Conservation (phyloP, 441 rosid genomes). For the Corymbia citriodora region DNA sequence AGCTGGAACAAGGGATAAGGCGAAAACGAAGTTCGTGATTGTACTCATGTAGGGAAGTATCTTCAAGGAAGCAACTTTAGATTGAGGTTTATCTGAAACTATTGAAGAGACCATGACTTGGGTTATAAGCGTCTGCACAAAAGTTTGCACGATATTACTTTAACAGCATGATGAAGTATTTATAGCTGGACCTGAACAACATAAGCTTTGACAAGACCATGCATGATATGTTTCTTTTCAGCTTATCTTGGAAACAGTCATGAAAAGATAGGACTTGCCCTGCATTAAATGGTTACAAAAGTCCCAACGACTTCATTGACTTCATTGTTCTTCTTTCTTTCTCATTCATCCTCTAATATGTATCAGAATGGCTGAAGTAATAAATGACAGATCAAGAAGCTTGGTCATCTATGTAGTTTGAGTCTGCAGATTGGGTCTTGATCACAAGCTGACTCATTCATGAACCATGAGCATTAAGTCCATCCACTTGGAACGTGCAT, state of each 20-base stretch:
- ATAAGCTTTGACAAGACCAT: not conserved
- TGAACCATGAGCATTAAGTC: not conserved
- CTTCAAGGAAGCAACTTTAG: not conserved
- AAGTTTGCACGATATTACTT: not conserved
- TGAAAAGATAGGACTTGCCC: not conserved
- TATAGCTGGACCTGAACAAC: not conserved
- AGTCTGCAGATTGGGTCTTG: not conserved
- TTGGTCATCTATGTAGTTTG: not conserved
- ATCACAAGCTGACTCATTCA: not conserved
- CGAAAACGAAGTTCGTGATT: not conserved
- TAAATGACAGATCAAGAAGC: not conserved
- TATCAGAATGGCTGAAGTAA: not conserved
- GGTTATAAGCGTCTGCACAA: not conserved
- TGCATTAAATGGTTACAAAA: not conserved
- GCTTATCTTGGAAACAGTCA: not conserved
- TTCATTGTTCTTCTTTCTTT: too few species aligned
- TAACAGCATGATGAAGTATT: not conserved
- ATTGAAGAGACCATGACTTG: not conserved
- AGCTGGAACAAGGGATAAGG: not conserved
- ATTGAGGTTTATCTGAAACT: not conserved
- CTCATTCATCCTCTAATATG: not conserved
- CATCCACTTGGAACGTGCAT: not conserved
- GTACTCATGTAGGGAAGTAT: not conserved
- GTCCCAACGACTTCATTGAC: not conserved
- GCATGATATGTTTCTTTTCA: not conserved